These are phyloP conservation scores for Fraxinus latifolia DNA, from an alignment of 305 asterid genomes.

Conservation along the genomic window DNA sequence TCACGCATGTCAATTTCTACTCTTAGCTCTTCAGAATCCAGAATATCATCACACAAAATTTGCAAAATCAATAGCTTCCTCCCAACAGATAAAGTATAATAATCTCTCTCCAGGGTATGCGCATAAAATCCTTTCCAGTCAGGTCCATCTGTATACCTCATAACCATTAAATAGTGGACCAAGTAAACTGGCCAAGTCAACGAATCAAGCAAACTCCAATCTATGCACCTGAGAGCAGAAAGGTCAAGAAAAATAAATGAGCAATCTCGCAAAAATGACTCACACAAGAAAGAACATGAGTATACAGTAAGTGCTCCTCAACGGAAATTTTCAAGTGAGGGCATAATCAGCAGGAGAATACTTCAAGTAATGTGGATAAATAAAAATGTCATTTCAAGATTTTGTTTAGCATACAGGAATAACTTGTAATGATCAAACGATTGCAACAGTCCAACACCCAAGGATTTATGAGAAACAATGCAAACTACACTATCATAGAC, in stretches of 20 bases:
- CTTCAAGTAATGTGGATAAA: not conserved
- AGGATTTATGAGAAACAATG: not conserved
- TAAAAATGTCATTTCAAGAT: slow-evolving; percentile 1
- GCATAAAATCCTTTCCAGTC: slow-evolving; percentile 67
- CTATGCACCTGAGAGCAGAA: slow-evolving; percentile 54
- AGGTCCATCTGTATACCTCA: slow-evolving; percentile 53
- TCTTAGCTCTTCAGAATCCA: slow-evolving; percentile 77
- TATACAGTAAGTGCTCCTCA: slow-evolving; percentile 9
- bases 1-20: slow-evolving; percentile 73
- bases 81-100: slow-evolving; percentile 68
- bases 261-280: slow-evolving; percentile 4
- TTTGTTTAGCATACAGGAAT: slow-evolving; percentile 2
- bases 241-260: slow-evolving; percentile 10
- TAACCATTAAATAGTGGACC: slow-evolving; percentile 63
- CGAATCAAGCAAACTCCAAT: slow-evolving; percentile 92
- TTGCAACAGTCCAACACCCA: not conserved
- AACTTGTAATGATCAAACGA: not conserved
- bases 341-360: slow-evolving; percentile 19
- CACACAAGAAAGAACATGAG: slow-evolving; percentile 10
- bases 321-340: not conserved
- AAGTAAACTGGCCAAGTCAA: slow-evolving; percentile 86
- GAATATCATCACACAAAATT: slow-evolving; percentile 75
- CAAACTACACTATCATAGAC: not conserved
- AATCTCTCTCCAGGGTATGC: slow-evolving; percentile 72
- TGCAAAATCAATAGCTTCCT: slow-evolving; percentile 68